A percentile compares a stretch with the other conserved stretches of the same genome.
Evolutionary conservation across 352 stramenopile genomes (phyloP).

Genomic region (Aphanomyces invadans): DNA sequence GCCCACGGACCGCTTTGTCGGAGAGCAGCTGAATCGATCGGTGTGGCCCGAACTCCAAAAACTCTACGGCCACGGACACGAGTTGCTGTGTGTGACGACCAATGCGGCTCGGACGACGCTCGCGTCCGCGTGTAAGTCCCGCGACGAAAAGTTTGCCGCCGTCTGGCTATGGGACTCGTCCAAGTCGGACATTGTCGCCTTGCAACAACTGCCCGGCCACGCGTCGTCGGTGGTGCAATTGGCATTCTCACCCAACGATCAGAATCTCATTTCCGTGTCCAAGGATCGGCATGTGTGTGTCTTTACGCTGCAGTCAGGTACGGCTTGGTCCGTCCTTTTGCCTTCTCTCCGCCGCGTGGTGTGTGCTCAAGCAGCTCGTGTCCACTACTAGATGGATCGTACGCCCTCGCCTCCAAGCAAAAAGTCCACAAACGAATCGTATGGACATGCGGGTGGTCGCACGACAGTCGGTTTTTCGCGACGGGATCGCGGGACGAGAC

Average conservation of each 20-base stretch:
- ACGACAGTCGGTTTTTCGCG: constrained; percentile 46
- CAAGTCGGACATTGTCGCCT: constrained; percentile 38
- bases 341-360: too few relatives aligned
- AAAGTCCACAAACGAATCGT: constrained; percentile 76
- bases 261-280: constrained; percentile 55
- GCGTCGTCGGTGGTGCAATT: constrained; percentile 75
- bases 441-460: constrained; percentile 68
- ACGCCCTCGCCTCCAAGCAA: constrained; percentile 35
- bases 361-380: too few relatives aligned
- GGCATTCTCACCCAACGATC: constrained; percentile 58
- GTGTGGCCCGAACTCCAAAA: constrained; percentile 72
- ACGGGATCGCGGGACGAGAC: constrained; percentile 62
- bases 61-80: constrained; percentile 72
- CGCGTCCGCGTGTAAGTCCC: constrained; percentile 66
- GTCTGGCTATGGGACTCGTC: constrained; percentile 59
- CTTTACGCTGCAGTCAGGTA: constrained; percentile 26
- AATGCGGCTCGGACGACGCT: constrained; percentile 45
- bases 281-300: constrained; percentile 67
- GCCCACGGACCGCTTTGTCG: constrained; percentile 35
- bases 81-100: constrained; percentile 58
- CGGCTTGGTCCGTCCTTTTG: too few relatives aligned
- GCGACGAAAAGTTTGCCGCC: constrained; percentile 53
- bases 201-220: constrained; percentile 44
- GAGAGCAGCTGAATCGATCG: constrained; percentile 56
- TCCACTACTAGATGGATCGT: constrained; percentile 33